Evolutionary conservation across 345 rosid genomes (phyloP), one percentile per base, ranked within the genome.

Genomic region (Sisymbrium irio): DNA sequence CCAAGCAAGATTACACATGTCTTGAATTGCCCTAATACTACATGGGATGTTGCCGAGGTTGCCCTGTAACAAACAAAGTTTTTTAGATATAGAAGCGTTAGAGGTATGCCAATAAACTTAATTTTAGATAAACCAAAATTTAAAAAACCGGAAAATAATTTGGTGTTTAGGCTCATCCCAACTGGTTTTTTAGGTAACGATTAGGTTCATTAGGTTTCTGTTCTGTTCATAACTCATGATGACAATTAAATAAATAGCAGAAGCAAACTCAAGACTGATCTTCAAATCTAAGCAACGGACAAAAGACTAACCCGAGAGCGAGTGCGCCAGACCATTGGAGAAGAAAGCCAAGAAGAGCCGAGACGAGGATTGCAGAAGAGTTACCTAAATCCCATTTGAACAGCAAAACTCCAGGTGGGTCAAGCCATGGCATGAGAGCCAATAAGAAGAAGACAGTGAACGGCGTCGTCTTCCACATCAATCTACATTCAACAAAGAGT

Each of bases 391-490:
- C 82, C 98, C 99, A 95, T 46, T 88, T 74, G 84, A 87, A 95
- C 7, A 83, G 80, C 27, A 87, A 65, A 41, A 75, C 89, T 65
- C 97, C 98, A 37, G 99, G 99, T 20, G 99, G 98, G 81, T 95
- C 99, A 74, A 92, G 80, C 92, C 96, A 89, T 18, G 97, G 97
- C 96, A 88, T 90, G 73, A 90, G 72, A 17, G 96, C 92, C 60
- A 92, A 51, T 47, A 95, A 78, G 85, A 95, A 92, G 60, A 92
- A 84, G 41, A 95, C 56, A 1, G 99, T 95, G 62, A 87, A 77
- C 0, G 98, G 99, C 2, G 98, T 95, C 4, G 99, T 92, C 87
- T 86, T 95, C 99, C 98, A 95, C 99, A 95, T 95, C 83, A 95
- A 77, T 75, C 99, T 95, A 67, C 82, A 33, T 35, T 60, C 25